These are phyloP conservation scores for Diversispora epigaea DNA, from an alignment of 192 early-diverging fungal genomes.

Conservation along the genomic window DNA sequence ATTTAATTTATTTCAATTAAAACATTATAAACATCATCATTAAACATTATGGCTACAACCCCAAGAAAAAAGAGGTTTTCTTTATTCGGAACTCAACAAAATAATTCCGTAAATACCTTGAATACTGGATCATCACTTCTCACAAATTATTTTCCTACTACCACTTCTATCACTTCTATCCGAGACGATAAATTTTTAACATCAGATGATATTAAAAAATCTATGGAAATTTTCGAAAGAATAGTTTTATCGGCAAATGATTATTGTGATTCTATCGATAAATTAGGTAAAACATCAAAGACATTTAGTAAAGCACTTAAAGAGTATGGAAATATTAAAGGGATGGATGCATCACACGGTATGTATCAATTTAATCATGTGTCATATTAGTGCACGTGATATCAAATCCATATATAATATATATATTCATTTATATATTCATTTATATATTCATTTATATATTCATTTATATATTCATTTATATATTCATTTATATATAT, in stretches of 20 bases:
- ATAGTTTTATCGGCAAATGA: conserved; percentile 39
- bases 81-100: background rate
- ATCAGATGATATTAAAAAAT: conserved; percentile 35
- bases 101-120: background rate
- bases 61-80: conserved; percentile 16
- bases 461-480: background rate
- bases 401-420: background rate
- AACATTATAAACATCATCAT: no score
- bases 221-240: conserved; percentile 39
- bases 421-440: no score
- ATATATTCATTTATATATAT: background rate
- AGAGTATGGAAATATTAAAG: conserved; percentile 42
- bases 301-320: conserved; percentile 41
- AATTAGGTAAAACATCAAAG: conserved; percentile 43
- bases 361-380: conserved; percentile 10
- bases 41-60: background rate
- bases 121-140: background rate
- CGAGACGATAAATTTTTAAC: background rate
- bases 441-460: no score
- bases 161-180: no score
- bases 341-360: conserved; percentile 45
- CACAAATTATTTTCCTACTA: background rate
- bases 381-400: background rate
- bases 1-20: no score
- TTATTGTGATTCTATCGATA: conserved; percentile 37